Conservation (phyloP, 2,329 filamentous ascomycete species). For the Colletotrichum tabaci region DNA sequence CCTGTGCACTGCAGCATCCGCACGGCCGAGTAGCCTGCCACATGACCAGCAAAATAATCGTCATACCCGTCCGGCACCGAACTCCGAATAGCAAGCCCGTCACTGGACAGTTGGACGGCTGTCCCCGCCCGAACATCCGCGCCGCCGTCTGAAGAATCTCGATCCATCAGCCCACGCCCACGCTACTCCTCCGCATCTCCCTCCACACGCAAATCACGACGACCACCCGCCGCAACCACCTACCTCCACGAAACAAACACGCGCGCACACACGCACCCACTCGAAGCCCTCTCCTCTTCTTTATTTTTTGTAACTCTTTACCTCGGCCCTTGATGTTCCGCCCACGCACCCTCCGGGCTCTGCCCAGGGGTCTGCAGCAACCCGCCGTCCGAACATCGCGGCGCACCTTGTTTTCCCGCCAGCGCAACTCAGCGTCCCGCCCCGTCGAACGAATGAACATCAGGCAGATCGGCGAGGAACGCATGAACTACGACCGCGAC, state of each 20-base stretch:
- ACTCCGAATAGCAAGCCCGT: slow-evolving; percentile 23
- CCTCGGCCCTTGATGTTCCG: slow-evolving; percentile 48
- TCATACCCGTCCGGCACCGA: slow-evolving; percentile 36
- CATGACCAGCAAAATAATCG: slow-evolving; percentile 34
- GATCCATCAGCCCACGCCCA: slow-evolving; percentile 31
- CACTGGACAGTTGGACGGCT: slow-evolving; percentile 19
- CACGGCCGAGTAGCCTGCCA: slow-evolving; percentile 18
- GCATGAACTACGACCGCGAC: slow-evolving; percentile 65
- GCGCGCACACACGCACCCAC: neutral
- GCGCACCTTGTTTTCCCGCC: slow-evolving; percentile 54
- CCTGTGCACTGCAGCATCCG: slow-evolving; percentile 27
- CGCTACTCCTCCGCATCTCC: neutral
- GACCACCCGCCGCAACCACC: neutral
- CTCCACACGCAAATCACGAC: slow-evolving; percentile 2
- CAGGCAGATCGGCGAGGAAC: slow-evolving; percentile 61
- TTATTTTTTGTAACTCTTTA: no score
- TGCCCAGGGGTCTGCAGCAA: slow-evolving; percentile 44
- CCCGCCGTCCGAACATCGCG: slow-evolving; percentile 42
- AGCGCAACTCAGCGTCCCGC: slow-evolving; percentile 48
- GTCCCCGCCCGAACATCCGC: slow-evolving; percentile 36
- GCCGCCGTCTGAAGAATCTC: slow-evolving; percentile 33
- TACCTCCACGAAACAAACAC: neutral
- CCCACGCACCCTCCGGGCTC: slow-evolving; percentile 46
- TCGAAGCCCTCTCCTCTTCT: no score
- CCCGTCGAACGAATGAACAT: slow-evolving; percentile 66